Evolutionary conservation across 495 filamentous ascomycete genomes (phyloP).

Genomic region (Chaetomium tenue): DNA sequence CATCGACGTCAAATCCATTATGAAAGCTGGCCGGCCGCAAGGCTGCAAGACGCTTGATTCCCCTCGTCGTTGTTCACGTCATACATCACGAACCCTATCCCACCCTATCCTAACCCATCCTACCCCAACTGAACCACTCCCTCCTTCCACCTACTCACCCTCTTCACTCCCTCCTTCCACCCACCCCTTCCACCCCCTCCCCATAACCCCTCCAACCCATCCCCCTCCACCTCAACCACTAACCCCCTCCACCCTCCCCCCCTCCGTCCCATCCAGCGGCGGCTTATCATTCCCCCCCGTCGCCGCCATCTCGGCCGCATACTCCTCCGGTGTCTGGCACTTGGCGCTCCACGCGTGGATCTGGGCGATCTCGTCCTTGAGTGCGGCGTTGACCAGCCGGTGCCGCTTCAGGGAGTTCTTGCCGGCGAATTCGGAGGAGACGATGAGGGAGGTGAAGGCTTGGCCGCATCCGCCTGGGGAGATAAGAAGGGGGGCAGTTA

Average conservation of each 20-base stretch:
- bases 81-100: too few relatives aligned
- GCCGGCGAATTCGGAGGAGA: conserved; percentile 80
- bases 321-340: conserved; percentile 94
- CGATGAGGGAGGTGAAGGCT: conserved; percentile 88
- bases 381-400: conserved; percentile 78
- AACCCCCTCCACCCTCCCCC: conserved; percentile 44
- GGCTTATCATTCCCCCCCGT: conserved; percentile 37
- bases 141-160: too few relatives aligned
- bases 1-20: too few relatives aligned
- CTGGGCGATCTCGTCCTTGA: conserved; percentile 89
- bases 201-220: too few relatives aligned
- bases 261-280: conserved; percentile 44
- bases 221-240: conserved; percentile 28
- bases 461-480: conserved; percentile 90
- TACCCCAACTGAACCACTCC: too few relatives aligned
- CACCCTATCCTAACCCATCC: too few relatives aligned
- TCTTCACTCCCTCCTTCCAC: too few relatives aligned
- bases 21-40: too few relatives aligned
- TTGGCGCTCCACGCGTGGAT: conserved; percentile 99
- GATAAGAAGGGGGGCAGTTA: background rate
- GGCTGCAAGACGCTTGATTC: too few relatives aligned
- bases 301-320: conserved; percentile 62
- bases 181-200: too few relatives aligned
- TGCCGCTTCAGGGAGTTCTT: conserved; percentile 86
- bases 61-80: too few relatives aligned